Conservation (phyloP, 306 rosid genomes). For the Vigna reflexopilosa region DNA sequence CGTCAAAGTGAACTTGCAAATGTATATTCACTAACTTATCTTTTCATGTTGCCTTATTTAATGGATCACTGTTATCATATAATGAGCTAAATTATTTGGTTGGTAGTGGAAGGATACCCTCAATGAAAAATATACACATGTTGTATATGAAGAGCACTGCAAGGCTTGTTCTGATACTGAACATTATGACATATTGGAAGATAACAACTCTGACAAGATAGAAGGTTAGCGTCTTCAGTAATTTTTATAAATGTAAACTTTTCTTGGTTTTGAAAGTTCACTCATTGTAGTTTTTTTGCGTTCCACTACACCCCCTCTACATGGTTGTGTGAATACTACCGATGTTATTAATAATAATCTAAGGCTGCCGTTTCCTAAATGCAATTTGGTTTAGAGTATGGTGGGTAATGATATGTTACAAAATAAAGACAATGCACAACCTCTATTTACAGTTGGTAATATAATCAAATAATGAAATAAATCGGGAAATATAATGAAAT, state of each 20-base stretch:
- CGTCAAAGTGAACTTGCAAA: conserved; percentile 82
- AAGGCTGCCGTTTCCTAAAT: conserved; percentile 16
- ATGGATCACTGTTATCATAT: conserved; percentile 20
- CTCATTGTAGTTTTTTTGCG: background rate
- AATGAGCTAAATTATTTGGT: conserved; percentile 39
- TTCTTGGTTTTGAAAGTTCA: no score
- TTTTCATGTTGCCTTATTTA: conserved; percentile 36
- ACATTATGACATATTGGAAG: conserved; percentile 56
- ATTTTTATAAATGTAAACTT: background rate
- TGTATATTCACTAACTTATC: conserved; percentile 56
- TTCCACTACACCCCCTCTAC: conserved; percentile 12
- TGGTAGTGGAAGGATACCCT: conserved; percentile 80
- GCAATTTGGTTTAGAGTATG: conserved; percentile 11
- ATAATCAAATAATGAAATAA: background rate
- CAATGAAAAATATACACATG: conserved; percentile 90
- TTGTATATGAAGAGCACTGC: conserved; percentile 92
- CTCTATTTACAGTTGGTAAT: background rate
- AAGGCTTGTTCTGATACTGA: conserved; percentile 76
- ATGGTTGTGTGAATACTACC: background rate
- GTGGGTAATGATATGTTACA: background rate
- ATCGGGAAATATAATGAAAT: background rate
- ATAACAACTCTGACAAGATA: conserved; percentile 62
- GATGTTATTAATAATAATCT: background rate
- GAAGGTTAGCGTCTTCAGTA: conserved; percentile 68
- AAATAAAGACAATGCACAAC: background rate